Conservation (phyloP, 495 filamentous ascomycete genomes). For the Xylaria longipes region DNA sequence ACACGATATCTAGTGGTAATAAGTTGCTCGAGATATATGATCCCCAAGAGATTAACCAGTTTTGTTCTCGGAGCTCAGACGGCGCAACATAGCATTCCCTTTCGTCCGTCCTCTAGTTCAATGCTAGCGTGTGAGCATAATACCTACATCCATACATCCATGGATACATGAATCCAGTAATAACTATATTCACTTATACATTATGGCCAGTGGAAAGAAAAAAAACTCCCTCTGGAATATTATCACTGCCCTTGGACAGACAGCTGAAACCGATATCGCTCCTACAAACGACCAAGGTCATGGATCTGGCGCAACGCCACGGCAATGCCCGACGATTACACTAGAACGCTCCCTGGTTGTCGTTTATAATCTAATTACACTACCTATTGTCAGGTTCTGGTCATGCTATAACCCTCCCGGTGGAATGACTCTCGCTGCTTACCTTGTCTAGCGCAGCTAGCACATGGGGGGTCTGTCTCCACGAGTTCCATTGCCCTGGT, state of each 20-base stretch:
- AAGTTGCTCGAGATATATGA: not conserved
- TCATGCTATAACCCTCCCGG: not conserved
- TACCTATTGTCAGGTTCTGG: slow-evolving; percentile 8
- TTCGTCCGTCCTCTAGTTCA: not conserved
- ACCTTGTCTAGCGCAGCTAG: slow-evolving; percentile 9
- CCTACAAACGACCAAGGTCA: not conserved
- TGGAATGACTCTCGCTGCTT: slow-evolving; percentile 14
- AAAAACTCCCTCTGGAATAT: not conserved
- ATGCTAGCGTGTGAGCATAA: not conserved
- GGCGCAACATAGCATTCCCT: not conserved
- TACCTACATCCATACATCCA: not conserved
- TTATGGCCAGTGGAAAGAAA: not conserved
- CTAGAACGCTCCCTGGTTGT: not conserved
- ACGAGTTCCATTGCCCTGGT: slow-evolving; percentile 8
- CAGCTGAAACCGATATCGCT: slow-evolving; percentile 11
- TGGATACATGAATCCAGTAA: not conserved
- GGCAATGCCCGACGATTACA: slow-evolving; percentile 12
- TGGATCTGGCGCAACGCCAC: slow-evolving; percentile 18
- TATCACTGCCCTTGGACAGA: not conserved
- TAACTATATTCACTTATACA: not conserved
- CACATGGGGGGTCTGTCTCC: slow-evolving; percentile 20
- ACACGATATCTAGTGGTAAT: not conserved
- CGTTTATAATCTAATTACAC: slow-evolving; percentile 21
- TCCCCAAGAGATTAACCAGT: not conserved
- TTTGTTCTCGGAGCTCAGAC: not conserved